A percentile compares a stretch with the other conserved stretches of the same genome.
These are phyloP conservation scores for Soucietia sequanensis DNA, from an alignment of 805 yeast species.

Conservation along the genomic window DNA sequence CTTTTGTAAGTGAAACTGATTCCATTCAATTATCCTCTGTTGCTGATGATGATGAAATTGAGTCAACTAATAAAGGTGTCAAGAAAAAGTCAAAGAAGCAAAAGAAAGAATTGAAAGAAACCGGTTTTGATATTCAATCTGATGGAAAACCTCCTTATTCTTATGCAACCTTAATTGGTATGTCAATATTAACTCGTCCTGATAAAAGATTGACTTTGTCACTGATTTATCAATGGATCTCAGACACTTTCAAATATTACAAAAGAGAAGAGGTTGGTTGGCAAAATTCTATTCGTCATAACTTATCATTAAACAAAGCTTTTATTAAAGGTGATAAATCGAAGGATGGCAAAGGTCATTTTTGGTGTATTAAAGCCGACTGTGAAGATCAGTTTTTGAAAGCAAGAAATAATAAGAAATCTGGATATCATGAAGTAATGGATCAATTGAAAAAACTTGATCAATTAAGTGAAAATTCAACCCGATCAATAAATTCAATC, in stretches of 20 bases:
- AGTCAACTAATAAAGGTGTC: constrained; percentile 27
- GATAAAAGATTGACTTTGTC: constrained; percentile 41
- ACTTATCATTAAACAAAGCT: constrained; percentile 88
- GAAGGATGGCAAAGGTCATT: constrained; percentile 87
- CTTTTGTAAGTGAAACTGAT: constrained; percentile 9
- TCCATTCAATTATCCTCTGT: constrained; percentile 14
- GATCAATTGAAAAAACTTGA: constrained; percentile 22
- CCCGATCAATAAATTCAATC: constrained; percentile 19
- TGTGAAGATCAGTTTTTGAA: constrained; percentile 77
- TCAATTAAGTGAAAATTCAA: not conserved
- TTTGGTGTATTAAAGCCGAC: constrained; percentile 88
- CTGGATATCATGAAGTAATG: constrained; percentile 43
- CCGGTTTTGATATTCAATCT: constrained; percentile 46
- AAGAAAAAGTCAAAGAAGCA: constrained; percentile 28
- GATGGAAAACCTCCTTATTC: constrained; percentile 88
- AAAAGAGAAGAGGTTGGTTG: constrained; percentile 87
- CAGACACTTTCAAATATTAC: constrained; percentile 80
- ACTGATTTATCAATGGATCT: constrained; percentile 91
- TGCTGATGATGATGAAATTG: constrained; percentile 7
- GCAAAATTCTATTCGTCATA: constrained; percentile 97
- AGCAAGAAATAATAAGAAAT: constrained; percentile 50
- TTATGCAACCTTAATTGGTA: constrained; percentile 89
- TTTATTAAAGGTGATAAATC: constrained; percentile 89
- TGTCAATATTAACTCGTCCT: constrained; percentile 85
- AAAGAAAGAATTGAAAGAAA: constrained; percentile 26